Conservation (phyloP, 2,329 filamentous ascomycete species). For the Alternaria atra region DNA sequence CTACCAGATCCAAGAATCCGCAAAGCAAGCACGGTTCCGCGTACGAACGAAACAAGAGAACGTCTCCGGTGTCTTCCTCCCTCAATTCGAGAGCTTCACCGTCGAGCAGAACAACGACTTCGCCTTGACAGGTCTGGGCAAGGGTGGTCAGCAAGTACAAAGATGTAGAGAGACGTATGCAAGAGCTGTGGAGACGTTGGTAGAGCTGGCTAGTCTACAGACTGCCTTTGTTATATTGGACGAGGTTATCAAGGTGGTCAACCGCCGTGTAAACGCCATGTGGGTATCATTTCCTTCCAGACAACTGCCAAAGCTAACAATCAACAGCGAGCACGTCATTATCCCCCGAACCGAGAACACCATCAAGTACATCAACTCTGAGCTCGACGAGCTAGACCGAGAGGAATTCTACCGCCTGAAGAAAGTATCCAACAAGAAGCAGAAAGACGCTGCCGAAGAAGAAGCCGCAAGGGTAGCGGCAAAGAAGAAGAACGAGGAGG, state of each 20-base stretch:
- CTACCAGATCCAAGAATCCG: conserved; percentile 97
- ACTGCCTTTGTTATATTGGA: conserved; percentile 98
- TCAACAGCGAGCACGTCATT: conserved; percentile 82
- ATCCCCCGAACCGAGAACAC: conserved; percentile 98
- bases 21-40: conserved; percentile 89
- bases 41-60: conserved; percentile 97
- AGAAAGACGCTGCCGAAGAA: conserved; percentile 57
- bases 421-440: conserved; percentile 82
- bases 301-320: conserved; percentile 25
- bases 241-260: conserved; percentile 99
- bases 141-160: conserved; percentile 97
- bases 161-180: conserved; percentile 95
- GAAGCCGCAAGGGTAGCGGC: conserved; percentile 47
- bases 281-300: conserved; percentile 56
- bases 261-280: conserved; percentile 97
- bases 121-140: conserved; percentile 91
- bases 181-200: conserved; percentile 91
- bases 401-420: conserved; percentile 98
- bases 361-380: conserved; percentile 99
- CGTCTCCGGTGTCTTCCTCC: conserved; percentile 94
- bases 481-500: conserved; percentile 50
- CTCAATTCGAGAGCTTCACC: conserved; percentile 90
- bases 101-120: conserved; percentile 95
- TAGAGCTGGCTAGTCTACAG: conserved; percentile 93
- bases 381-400: conserved; percentile 95